Percentiles rank a stretch among this genome's conserved stretches.
Conservation (phyloP, 495 filamentous ascomycete genomes). For the Physcia stellaris region DNA sequence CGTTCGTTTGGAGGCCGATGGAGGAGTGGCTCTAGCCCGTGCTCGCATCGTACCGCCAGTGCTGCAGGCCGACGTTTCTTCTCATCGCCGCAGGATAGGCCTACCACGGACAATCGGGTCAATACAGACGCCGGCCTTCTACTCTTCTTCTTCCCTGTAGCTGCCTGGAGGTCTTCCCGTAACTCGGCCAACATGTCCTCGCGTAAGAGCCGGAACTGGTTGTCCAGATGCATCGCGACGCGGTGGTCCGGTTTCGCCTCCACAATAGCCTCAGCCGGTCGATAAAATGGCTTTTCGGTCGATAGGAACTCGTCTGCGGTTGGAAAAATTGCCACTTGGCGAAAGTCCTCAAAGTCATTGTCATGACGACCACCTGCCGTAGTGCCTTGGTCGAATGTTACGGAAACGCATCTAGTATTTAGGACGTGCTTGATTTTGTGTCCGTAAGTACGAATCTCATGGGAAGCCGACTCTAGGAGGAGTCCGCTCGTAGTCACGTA, state of each 20-base stretch:
- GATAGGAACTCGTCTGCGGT: conserved; percentile 56
- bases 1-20: conserved; percentile 18
- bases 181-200: conserved; percentile 63
- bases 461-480: conserved; percentile 20
- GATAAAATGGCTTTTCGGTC: conserved; percentile 44
- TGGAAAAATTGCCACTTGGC: conserved; percentile 50
- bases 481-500: conserved; percentile 15
- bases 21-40: conserved; percentile 32
- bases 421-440: conserved; percentile 34
- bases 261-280: conserved; percentile 27
- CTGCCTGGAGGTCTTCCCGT: conserved; percentile 42
- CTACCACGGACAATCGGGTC: conserved; percentile 17
- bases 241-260: conserved; percentile 25
- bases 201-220: conserved; percentile 64
- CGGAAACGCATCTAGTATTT: conserved; percentile 12
- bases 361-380: conserved; percentile 62
- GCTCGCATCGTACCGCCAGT: conserved; percentile 28
- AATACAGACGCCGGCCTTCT: conserved; percentile 18
- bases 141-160: conserved; percentile 28
- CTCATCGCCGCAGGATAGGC: conserved; percentile 19
- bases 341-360: conserved; percentile 54
- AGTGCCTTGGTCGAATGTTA: conserved; percentile 3
- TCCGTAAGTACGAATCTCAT: conserved; percentile 21
- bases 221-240: conserved; percentile 46
- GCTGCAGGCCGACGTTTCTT: conserved; percentile 24